phyloP scores from a whole-genome alignment of 495 filamentous ascomycete genomes.

The Xylaria scruposa region DNA sequence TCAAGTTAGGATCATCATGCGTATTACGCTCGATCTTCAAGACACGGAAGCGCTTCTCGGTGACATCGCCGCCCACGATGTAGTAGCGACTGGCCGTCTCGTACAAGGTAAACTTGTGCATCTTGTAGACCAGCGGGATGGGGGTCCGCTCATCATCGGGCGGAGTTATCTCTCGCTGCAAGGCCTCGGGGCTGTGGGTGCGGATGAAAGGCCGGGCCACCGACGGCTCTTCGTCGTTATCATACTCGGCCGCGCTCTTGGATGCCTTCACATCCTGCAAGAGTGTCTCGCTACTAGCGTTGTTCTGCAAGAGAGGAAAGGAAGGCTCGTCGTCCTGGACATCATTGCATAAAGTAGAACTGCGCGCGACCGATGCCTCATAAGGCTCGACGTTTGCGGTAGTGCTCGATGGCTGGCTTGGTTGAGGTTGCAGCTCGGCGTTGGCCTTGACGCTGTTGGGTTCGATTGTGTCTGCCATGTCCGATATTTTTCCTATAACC shows the following conservation, averaged over 20 bases:
- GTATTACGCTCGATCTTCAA: slow-evolving; percentile 92
- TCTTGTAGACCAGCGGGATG: slow-evolving; percentile 76
- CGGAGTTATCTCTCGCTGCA: slow-evolving; percentile 39
- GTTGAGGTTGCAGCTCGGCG: slow-evolving; percentile 3
- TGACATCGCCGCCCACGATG: slow-evolving; percentile 87
- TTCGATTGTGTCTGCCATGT: slow-evolving; percentile 26
- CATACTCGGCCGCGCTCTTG: slow-evolving; percentile 53
- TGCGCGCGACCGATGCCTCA: slow-evolving; percentile 9
- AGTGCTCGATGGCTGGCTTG: slow-evolving; percentile 17
- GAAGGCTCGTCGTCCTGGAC: slow-evolving; percentile 34
- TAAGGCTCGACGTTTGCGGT: not conserved
- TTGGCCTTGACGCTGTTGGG: slow-evolving; percentile 16
- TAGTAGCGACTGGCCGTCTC: slow-evolving; percentile 93
- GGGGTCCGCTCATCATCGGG: slow-evolving; percentile 62
- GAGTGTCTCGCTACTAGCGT: slow-evolving; percentile 44
- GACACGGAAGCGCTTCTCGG: slow-evolving; percentile 86
- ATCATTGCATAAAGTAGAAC: not conserved
- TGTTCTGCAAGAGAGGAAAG: slow-evolving; percentile 54
- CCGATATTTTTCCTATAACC: not conserved
- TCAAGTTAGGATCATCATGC: slow-evolving; percentile 78
- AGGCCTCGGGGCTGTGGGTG: slow-evolving; percentile 62
- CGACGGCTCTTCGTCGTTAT: slow-evolving; percentile 70
- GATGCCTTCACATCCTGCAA: slow-evolving; percentile 38
- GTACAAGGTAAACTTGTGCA: slow-evolving; percentile 96
- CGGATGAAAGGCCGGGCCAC: slow-evolving; percentile 69